Percentiles rank a stretch among this genome's conserved stretches.
Conservation (phyloP, 768 basidiomycete species). For the Termitomyces bulborhizus region DNA sequence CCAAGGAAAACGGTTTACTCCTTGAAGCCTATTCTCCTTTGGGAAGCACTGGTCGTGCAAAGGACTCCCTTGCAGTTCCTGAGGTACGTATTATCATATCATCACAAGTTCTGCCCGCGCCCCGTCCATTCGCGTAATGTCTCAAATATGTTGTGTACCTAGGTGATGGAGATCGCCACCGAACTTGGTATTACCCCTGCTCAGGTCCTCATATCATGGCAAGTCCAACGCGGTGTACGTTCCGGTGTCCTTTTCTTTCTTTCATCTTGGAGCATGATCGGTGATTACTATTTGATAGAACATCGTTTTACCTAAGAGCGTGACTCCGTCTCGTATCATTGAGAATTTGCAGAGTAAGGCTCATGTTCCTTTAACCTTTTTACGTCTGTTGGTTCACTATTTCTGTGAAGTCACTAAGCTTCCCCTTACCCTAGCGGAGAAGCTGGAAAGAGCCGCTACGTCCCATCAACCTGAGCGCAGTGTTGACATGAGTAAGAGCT, state of each 20-base stretch:
- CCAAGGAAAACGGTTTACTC: constrained; percentile 56
- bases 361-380: constrained; percentile 8
- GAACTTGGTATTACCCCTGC: constrained; percentile 68
- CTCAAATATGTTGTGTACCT: neutral
- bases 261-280: neutral
- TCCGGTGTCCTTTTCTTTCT: neutral
- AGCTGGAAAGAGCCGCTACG: constrained; percentile 43
- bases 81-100: constrained; percentile 27
- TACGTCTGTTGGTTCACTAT: constrained; percentile 19
- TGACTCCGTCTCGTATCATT: constrained; percentile 57
- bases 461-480: constrained; percentile 51
- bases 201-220: constrained; percentile 72
- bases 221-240: constrained; percentile 67
- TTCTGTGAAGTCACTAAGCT: constrained; percentile 28
- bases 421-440: constrained; percentile 33
- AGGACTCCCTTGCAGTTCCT: constrained; percentile 50
- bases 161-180: constrained; percentile 55
- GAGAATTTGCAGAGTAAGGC: constrained; percentile 65
- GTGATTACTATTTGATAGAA: constrained; percentile 33
- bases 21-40: constrained; percentile 77
- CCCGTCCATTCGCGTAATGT: neutral
- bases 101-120: neutral
- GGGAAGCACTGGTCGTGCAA: constrained; percentile 54
- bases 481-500: constrained; percentile 51
- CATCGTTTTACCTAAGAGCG: constrained; percentile 73